Conservation (phyloP, 371 early-diverging fungal species). For the Mortierella sp. region DNA sequence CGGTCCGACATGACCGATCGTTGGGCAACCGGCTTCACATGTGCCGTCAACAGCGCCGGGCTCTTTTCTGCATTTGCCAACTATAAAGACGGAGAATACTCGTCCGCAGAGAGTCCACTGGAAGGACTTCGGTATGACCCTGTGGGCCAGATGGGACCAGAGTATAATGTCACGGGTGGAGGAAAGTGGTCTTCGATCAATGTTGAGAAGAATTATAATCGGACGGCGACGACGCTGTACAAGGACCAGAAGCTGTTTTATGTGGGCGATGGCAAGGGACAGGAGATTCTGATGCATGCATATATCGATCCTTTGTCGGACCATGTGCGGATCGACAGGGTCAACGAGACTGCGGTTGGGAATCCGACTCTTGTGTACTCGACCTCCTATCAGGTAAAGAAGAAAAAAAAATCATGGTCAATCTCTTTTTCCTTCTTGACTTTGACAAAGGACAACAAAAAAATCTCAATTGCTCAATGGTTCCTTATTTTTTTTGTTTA, state of each 20-base stretch:
- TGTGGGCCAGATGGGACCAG: background rate
- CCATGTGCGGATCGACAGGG: background rate
- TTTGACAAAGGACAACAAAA: too few relatives aligned
- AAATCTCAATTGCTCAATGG: too few relatives aligned
- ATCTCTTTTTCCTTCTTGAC: too few relatives aligned
- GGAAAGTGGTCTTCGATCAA: background rate
- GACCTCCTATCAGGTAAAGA: background rate
- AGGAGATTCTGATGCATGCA: background rate
- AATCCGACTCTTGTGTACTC: background rate
- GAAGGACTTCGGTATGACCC: background rate
- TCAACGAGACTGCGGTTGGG: background rate
- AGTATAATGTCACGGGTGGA: background rate
- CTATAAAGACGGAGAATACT: background rate
- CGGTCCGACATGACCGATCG: background rate
- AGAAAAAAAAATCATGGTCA: too few relatives aligned
- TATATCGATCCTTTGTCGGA: background rate
- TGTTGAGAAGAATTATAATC: background rate
- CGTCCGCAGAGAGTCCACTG: background rate
- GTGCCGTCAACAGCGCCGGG: background rate
- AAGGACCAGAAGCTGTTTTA: background rate
- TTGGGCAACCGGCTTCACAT: background rate
- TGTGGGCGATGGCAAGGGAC: background rate
- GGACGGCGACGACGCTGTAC: background rate
- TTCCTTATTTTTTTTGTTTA: too few relatives aligned
- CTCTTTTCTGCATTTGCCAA: background rate